Percentiles rank a stretch among this genome's conserved stretches.
Conservation (phyloP, 2,329 filamentous ascomycete species). For the Pseudocercospora fuligena region DNA sequence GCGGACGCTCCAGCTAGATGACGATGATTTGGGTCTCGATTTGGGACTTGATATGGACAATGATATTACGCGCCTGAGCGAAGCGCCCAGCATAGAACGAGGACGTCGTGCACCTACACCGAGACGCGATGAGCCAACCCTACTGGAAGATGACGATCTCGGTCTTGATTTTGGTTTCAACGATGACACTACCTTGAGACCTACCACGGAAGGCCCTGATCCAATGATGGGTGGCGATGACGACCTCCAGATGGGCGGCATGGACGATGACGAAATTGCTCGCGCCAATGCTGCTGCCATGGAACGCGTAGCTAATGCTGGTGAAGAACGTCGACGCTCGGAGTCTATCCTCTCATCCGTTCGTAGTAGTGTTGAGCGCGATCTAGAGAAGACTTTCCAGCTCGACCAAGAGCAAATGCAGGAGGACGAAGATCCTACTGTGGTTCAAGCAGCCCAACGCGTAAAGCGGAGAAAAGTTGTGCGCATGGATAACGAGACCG, state of each 20-base stretch:
- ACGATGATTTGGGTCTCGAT: slow-evolving; percentile 66
- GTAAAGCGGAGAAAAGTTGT: slow-evolving; percentile 82
- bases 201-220: slow-evolving; percentile 22
- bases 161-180: slow-evolving; percentile 53
- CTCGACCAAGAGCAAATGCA: slow-evolving; percentile 40
- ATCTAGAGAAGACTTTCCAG: slow-evolving; percentile 67
- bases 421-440: slow-evolving; percentile 51
- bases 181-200: slow-evolving; percentile 38
- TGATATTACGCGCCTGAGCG: slow-evolving; percentile 42
- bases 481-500: slow-evolving; percentile 78
- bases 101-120: slow-evolving; percentile 79
- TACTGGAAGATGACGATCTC: slow-evolving; percentile 63
- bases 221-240: slow-evolving; percentile 38
- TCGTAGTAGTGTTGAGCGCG: slow-evolving; percentile 57
- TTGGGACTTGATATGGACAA: slow-evolving; percentile 58
- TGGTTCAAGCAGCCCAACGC: slow-evolving; percentile 69
- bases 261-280: slow-evolving; percentile 44
- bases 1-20: slow-evolving; percentile 54
- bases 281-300: slow-evolving; percentile 47
- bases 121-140: slow-evolving; percentile 60
- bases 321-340: slow-evolving; percentile 48
- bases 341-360: slow-evolving; percentile 61
- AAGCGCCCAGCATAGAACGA: slow-evolving; percentile 72
- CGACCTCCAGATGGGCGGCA: slow-evolving; percentile 51
- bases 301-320: slow-evolving; percentile 50